Conservation (phyloP, 306 rosid genomes). For the Prunus mume region DNA sequence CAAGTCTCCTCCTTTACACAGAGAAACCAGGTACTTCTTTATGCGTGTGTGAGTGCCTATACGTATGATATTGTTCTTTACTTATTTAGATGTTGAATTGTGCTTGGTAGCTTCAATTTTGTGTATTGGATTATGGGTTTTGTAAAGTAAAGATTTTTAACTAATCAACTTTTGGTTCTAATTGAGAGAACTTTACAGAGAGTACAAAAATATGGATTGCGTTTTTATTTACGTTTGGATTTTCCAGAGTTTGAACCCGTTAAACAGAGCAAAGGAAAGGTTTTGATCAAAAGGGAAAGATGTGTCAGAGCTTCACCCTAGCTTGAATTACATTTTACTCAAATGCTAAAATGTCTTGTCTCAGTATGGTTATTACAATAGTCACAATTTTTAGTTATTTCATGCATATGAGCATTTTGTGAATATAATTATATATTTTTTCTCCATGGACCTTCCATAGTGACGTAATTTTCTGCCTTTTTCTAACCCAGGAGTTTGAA, state of each 20-base stretch:
- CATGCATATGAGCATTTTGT: not conserved
- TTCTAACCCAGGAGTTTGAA: constrained; percentile 46
- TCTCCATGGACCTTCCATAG: constrained; percentile 4
- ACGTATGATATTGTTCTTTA: not conserved
- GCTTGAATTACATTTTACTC: not conserved
- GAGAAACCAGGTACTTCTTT: constrained; percentile 16
- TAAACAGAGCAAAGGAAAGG: not conserved
- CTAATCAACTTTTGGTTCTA: not conserved
- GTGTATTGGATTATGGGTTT: constrained; percentile 7
- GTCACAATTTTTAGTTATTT: not conserved
- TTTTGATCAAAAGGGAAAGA: not conserved
- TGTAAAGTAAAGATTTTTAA: constrained; percentile 7
- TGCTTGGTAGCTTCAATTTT: constrained; percentile 17
- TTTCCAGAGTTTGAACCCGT: not conserved
- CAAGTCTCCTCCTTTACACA: constrained; percentile 33
- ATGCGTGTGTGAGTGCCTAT: not conserved
- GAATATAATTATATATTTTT: not conserved
- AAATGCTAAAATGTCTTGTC: not conserved
- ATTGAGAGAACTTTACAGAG: not conserved
- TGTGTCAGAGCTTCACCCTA: not conserved
- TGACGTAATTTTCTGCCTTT: constrained; percentile 32
- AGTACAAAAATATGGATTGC: not conserved
- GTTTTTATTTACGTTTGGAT: not conserved
- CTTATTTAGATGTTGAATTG: not conserved
- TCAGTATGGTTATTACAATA: not conserved